Percentiles rank a stretch among this genome's conserved stretches.
These are phyloP conservation scores for Leccinum fibrillosum DNA, from an alignment of 768 basidiomycete genomes.

Conservation along the genomic window DNA sequence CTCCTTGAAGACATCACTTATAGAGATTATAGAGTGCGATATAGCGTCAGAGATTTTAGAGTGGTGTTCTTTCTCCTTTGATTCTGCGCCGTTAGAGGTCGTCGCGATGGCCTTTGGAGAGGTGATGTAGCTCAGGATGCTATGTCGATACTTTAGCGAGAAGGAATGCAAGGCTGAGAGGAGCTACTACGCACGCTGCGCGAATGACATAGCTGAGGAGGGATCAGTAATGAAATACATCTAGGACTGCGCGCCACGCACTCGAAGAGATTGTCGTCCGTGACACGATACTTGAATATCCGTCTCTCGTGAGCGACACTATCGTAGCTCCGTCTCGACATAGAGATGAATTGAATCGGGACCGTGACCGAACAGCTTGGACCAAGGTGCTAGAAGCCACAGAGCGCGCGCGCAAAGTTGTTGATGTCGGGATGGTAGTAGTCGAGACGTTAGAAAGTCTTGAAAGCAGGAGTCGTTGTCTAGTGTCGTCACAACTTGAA, in stretches of 20 bases:
- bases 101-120: constrained; percentile 49
- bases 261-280: constrained; percentile 87
- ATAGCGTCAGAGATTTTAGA: constrained; percentile 65
- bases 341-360: constrained; percentile 18
- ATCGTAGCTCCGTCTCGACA: constrained; percentile 78
- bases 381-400: constrained; percentile 5
- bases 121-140: constrained; percentile 70
- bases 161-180: background rate
- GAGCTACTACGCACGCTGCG: constrained; percentile 62
- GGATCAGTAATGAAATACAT: constrained; percentile 6
- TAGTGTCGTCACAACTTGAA: constrained; percentile 8
- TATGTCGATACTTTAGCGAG: constrained; percentile 29
- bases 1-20: constrained; percentile 81
- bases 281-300: constrained; percentile 70
- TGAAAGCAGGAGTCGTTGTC: constrained; percentile 4
- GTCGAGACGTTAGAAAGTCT: background rate
- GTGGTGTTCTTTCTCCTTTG: constrained; percentile 61
- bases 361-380: background rate
- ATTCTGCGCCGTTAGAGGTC: constrained; percentile 34
- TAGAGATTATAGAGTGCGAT: constrained; percentile 49
- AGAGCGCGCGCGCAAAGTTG: background rate
- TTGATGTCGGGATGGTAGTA: background rate
- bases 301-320: constrained; percentile 70
- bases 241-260: constrained; percentile 36
- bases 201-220: constrained; percentile 70